These are phyloP conservation scores for Coniochaeta sp. DNA, from an alignment of 2,329 filamentous ascomycete genomes.

Conservation along the genomic window DNA sequence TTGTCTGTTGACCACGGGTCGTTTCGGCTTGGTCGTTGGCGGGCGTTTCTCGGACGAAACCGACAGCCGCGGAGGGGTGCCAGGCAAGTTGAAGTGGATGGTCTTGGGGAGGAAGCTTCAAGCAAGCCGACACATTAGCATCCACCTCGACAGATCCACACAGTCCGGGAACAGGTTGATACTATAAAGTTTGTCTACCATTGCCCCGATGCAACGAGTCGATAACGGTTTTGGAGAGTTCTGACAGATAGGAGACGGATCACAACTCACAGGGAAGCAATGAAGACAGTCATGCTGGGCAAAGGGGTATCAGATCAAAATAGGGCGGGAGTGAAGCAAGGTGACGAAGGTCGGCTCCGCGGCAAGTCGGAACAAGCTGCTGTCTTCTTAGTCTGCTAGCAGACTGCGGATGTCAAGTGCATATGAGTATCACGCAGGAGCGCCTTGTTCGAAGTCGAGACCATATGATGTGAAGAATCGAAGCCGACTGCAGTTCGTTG, in stretches of 20 bases:
- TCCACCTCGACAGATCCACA: not conserved
- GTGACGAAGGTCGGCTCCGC: not conserved
- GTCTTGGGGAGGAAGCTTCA: slow-evolving; percentile 85
- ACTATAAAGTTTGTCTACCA: no score
- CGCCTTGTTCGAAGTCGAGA: not conserved
- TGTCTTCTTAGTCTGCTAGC: not conserved
- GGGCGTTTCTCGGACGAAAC: slow-evolving; percentile 16
- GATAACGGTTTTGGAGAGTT: not conserved
- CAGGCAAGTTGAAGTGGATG: slow-evolving; percentile 71
- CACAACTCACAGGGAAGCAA: slow-evolving; percentile 32
- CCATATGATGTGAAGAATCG: not conserved
- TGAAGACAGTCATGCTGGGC: slow-evolving; percentile 41
- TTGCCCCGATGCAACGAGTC: not conserved
- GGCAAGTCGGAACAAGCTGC: no score
- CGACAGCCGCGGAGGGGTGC: slow-evolving; percentile 34
- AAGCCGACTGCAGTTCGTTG: not conserved
- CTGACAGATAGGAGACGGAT: not conserved
- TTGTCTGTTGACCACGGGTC: slow-evolving; percentile 24
- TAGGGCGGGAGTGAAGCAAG: not conserved
- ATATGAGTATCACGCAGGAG: not conserved
- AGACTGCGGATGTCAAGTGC: not conserved
- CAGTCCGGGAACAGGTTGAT: not conserved
- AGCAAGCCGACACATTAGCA: slow-evolving; percentile 4
- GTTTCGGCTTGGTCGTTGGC: slow-evolving; percentile 11
- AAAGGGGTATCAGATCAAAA: not conserved